phyloP scores from a whole-genome alignment of 2,329 filamentous ascomycete species.

The Fusarium succisae region DNA sequence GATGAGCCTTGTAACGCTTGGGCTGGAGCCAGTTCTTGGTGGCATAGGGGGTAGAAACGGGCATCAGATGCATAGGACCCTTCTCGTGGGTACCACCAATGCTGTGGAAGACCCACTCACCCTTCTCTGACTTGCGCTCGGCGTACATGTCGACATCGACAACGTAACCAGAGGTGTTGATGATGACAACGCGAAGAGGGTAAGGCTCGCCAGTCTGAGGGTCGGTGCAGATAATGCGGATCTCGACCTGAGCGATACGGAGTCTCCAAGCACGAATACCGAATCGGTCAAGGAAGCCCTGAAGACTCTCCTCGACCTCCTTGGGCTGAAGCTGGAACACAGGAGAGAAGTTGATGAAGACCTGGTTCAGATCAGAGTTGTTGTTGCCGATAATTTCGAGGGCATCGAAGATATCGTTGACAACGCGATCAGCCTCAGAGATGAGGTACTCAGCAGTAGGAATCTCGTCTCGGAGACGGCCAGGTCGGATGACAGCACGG shows the following conservation, averaged over 20 bases:
- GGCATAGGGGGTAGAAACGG: slow-evolving; percentile 91
- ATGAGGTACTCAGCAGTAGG: slow-evolving; percentile 98
- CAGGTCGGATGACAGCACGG: slow-evolving; percentile 92
- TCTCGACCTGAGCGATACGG: slow-evolving; percentile 95
- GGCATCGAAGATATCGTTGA: slow-evolving; percentile 97
- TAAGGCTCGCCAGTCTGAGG: slow-evolving; percentile 83
- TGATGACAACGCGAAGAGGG: slow-evolving; percentile 94
- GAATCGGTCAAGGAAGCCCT: slow-evolving; percentile 95
- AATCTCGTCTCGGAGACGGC: slow-evolving; percentile 94
- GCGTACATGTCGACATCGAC: slow-evolving; percentile 98
- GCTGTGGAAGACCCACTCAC: slow-evolving; percentile 98
- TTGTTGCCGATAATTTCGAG: slow-evolving; percentile 99
- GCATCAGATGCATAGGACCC: slow-evolving; percentile 91
- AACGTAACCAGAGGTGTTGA: slow-evolving; percentile 97
- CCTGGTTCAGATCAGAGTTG: slow-evolving; percentile 98
- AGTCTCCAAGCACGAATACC: slow-evolving; percentile 95
- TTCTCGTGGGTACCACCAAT: slow-evolving; percentile 96
- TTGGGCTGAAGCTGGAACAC: slow-evolving; percentile 91
- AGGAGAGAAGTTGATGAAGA: slow-evolving; percentile 99
- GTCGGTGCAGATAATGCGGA: slow-evolving; percentile 97
- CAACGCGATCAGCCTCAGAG: slow-evolving; percentile 93
- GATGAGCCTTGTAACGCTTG: slow-evolving; percentile 98
- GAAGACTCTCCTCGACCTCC: slow-evolving; percentile 92
- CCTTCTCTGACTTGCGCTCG: slow-evolving; percentile 97
- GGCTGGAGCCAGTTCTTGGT: slow-evolving; percentile 99